Base-by-base conservation (phyloP, 495 filamentous ascomycete species). In the Xylaria castorea region DNA sequence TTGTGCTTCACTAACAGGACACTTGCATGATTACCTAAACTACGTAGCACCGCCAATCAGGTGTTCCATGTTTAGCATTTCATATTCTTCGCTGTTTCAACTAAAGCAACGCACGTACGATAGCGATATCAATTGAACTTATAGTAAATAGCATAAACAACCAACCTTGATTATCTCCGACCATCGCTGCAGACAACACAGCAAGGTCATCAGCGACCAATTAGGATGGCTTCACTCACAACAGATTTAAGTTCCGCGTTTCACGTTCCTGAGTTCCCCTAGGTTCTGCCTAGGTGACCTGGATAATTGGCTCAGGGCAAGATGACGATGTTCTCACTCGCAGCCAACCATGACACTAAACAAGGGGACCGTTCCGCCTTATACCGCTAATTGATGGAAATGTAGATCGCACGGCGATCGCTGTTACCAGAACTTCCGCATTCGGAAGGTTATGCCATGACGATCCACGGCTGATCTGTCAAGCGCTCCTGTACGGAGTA, bases 381-480 rank as follows among this genome's bases (percentile, higher is more conserved):
- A 42, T 68, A 34, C 66, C 50, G 66, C 66, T 68, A 68, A 30
- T 40, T 38, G 22, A 57, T 44, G 1, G 4, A 44, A 57, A 68
- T 42, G 66, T 34, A 55, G 66, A 68, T 68, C 66, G n/a, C 66
- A 30, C 25, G 66, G 48, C 66, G 66, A 68, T 68, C 66, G n/a
- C 34, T 36, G 4, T 3, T 20, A 34, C 50, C 50, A 55, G 30
- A 57, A 36, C 66, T 68, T 57, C 66, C 66, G 20, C 22, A 42
- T 68, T 22, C 5, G 66, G 66, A 68, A 68, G 66, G 66, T 50
- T 50, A 30, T 50, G 12, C 50, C n/a, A 42, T 27, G 32, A 22
- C 32, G 66, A 68, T 68, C 66, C 30, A 51, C 50, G 34, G 22
- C 5, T 27, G 8, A 14, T 48, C 46, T 27, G 66, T 27, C 27